A percentile compares a stretch with the other conserved stretches of the same genome.
These are phyloP conservation scores for Cornus kousa DNA, from an alignment of 148 eudicot species.

Conservation along the genomic window DNA sequence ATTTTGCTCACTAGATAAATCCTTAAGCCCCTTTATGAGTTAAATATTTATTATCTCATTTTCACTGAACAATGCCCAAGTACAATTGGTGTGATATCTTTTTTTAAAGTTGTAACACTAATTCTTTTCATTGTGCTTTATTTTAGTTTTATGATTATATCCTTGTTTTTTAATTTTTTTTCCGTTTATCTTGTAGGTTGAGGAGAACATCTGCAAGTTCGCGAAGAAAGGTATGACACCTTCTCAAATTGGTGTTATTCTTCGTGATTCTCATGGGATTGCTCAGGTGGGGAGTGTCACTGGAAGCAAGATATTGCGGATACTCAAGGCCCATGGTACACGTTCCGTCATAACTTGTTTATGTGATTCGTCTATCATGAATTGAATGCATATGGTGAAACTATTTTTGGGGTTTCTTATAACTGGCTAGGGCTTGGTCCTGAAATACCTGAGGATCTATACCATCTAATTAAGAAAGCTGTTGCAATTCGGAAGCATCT, in stretches of 20 bases:
- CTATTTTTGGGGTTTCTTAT: background rate
- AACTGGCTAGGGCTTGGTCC: conserved; percentile 28
- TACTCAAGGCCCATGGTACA: conserved; percentile 46
- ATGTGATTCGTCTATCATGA: background rate
- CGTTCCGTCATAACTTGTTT: background rate
- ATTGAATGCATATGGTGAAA: background rate
- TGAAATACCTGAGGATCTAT: conserved; percentile 33
- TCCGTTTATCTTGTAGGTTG: conserved; percentile 28
- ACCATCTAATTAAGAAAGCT: conserved; percentile 38
- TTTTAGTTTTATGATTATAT: background rate
- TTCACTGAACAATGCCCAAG: no score
- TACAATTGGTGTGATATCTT: background rate
- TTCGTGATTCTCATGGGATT: conserved; percentile 35
- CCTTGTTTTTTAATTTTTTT: background rate
- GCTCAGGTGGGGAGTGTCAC: conserved; percentile 32
- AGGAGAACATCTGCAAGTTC: conserved; percentile 38
- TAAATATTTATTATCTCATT: background rate
- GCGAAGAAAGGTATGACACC: conserved; percentile 37
- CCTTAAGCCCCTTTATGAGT: background rate
- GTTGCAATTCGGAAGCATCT: conserved; percentile 32
- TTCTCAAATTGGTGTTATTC: conserved; percentile 35
- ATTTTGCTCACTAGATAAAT: background rate
- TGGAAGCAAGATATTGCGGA: conserved; percentile 31
- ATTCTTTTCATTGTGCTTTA: background rate
- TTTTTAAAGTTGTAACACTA: background rate